Conservation (phyloP, 2,329 filamentous ascomycete genomes). For the Lasiodiplodia sp. region DNA sequence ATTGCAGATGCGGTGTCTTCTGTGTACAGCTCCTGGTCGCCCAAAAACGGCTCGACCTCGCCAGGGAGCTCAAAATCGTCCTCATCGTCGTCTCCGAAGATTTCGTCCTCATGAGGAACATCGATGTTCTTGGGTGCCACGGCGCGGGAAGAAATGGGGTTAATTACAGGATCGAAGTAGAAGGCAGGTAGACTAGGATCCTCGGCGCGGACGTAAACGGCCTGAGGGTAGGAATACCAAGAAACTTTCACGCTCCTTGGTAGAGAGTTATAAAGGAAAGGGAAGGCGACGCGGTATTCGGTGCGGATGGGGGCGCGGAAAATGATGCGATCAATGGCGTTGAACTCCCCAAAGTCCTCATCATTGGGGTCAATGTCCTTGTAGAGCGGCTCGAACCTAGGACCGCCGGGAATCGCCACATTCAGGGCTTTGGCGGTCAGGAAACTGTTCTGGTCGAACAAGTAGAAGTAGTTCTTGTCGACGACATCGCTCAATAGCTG, state of each 20-base stretch:
- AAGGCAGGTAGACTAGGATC: conserved; percentile 91
- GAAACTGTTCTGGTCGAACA: conserved; percentile 95
- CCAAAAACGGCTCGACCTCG: conserved; percentile 85
- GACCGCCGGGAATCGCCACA: conserved; percentile 95
- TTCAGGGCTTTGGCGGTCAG: conserved; percentile 96
- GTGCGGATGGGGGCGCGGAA: conserved; percentile 95
- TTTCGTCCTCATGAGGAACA: conserved; percentile 88
- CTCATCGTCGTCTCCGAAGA: conserved; percentile 88
- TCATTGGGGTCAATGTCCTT: conserved; percentile 99
- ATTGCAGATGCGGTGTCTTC: conserved; percentile 91
- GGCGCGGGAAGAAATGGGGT: conserved; percentile 93
- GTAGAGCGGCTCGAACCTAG: conserved; percentile 94
- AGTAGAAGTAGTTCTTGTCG: conserved; percentile 97
- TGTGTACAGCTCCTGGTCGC: conserved; percentile 86
- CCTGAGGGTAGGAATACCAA: conserved; percentile 93
- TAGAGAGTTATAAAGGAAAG: conserved; percentile 94
- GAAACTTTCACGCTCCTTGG: conserved; percentile 91
- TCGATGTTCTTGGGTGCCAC: conserved; percentile 95
- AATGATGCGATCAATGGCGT: conserved; percentile 98
- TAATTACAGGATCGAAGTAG: conserved; percentile 97
- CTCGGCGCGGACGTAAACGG: conserved; percentile 87
- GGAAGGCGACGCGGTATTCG: conserved; percentile 93
- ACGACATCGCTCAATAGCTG: conserved; percentile 90
- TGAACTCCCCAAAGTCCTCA: conserved; percentile 99
- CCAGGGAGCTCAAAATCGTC: conserved; percentile 84